Conservation (phyloP, 1,284 basidiomycete genomes). For the Ceratobasidium sp. region DNA sequence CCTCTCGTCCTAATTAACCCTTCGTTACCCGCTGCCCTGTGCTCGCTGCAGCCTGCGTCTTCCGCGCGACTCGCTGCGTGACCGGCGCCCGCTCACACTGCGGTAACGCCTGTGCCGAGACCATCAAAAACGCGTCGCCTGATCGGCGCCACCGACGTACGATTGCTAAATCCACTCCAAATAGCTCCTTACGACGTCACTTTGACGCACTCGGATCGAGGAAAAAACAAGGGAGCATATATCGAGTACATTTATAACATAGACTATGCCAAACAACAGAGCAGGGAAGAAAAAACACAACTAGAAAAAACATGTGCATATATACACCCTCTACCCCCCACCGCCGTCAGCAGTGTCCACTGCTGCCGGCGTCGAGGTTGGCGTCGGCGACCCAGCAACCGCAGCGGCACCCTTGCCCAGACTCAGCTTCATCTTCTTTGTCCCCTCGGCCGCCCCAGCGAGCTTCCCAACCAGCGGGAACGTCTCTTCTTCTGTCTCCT, state of each 20-base stretch:
- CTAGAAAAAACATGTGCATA: slow-evolving; percentile 2
- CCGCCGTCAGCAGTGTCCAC: slow-evolving; percentile 15
- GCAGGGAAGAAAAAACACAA: neutral
- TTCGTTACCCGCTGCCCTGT: neutral
- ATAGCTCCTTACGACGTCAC: neutral
- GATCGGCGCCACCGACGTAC: slow-evolving; percentile 6
- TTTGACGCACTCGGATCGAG: neutral
- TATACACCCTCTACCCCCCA: slow-evolving; percentile 27
- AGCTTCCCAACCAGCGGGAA: slow-evolving; percentile 43
- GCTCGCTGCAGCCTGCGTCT: neutral
- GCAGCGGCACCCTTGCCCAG: slow-evolving; percentile 40
- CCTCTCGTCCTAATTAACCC: neutral
- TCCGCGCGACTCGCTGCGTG: neutral
- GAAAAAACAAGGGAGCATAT: neutral
- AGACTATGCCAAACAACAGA: slow-evolving; percentile 37
- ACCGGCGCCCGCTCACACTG: neutral
- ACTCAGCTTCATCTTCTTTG: slow-evolving; percentile 78
- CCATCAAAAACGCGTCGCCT: neutral
- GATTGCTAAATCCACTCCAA: neutral
- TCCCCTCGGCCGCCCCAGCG: slow-evolving; percentile 54
- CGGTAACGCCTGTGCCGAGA: neutral
- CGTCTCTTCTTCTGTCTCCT: slow-evolving; percentile 43
- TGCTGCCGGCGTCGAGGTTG: neutral
- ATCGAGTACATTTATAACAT: slow-evolving; percentile 37
- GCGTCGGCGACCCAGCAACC: slow-evolving; percentile 17